Evolutionary conservation across 192 early-diverging fungal genomes (phyloP).

Genomic region (Chytriomyces hyalinus): DNA sequence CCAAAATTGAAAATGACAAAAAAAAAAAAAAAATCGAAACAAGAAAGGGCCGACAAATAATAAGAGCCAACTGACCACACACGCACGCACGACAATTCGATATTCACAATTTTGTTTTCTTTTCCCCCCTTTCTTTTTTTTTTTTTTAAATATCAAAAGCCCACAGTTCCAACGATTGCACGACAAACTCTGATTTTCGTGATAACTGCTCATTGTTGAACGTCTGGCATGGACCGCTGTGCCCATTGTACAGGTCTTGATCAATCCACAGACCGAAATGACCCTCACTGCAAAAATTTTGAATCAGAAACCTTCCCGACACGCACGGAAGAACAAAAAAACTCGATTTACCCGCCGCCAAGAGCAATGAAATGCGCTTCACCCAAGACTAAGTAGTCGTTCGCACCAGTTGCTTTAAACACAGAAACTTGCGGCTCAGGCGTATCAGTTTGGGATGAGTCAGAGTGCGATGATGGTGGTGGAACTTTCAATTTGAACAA

Average conservation of each 20-base stretch:
- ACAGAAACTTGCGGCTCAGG: conserved; percentile 22
- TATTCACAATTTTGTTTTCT: too few relatives aligned
- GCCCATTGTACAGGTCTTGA: conserved; percentile 55
- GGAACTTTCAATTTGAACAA: neutral
- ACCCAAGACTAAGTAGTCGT: conserved; percentile 48
- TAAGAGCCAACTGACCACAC: too few relatives aligned
- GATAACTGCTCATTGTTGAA: conserved; percentile 54
- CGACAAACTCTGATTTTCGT: conserved; percentile 41
- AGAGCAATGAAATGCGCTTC: conserved; percentile 48
- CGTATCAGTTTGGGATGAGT: neutral
- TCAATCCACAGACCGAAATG: conserved; percentile 60
- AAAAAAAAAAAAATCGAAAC: neutral
- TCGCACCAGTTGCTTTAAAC: conserved; percentile 48
- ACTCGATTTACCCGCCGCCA: conserved; percentile 47
- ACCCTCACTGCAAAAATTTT: conserved; percentile 41
- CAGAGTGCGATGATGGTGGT: too few relatives aligned
- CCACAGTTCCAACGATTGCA: conserved; percentile 53
- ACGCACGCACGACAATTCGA: too few relatives aligned
- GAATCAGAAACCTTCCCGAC: neutral
- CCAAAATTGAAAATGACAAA: too few relatives aligned
- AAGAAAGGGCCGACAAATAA: too few relatives aligned
- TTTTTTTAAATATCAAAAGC: conserved; percentile 47
- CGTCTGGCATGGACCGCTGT: conserved; percentile 54
- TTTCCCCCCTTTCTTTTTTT: neutral
- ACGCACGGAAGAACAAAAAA: neutral